Evolutionary conservation across 2,329 filamentous ascomycete genomes (phyloP).

Genomic region (Sporothrix protearum): DNA sequence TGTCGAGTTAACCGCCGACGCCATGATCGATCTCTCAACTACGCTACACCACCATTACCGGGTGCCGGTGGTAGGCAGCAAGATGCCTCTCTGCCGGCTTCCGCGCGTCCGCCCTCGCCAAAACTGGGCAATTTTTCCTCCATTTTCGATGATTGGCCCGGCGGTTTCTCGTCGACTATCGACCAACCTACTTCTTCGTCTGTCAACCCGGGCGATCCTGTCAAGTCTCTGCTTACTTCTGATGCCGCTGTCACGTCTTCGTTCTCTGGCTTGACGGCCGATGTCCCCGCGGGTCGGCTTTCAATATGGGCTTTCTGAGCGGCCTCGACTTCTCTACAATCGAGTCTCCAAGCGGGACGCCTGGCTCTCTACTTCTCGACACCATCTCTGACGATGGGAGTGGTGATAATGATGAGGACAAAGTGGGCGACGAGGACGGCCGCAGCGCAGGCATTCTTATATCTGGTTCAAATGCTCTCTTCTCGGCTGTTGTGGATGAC

Average conservation of each 20-base stretch:
- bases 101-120: conserved; percentile 15
- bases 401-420: background rate
- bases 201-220: background rate
- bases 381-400: conserved; percentile 15
- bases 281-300: background rate
- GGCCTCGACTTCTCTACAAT: conserved; percentile 22
- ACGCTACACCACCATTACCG: background rate
- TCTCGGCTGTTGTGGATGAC: background rate
- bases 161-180: background rate
- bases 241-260: background rate
- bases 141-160: conserved; percentile 13
- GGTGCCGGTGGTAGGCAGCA: background rate
- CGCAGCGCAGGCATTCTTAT: background rate
- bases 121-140: conserved; percentile 26
- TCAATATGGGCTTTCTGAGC: conserved; percentile 20
- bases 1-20: conserved; percentile 21
- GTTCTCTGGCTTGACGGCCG: background rate
- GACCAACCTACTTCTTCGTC: background rate
- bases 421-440: conserved; percentile 6
- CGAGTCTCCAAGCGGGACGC: background rate
- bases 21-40: conserved; percentile 12
- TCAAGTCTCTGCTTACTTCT: background rate
- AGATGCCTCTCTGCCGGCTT: background rate
- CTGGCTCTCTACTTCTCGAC: conserved; percentile 12
- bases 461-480: background rate